Conservation (phyloP, 192 early-diverging fungal species). For the Endogone sp. region DNA sequence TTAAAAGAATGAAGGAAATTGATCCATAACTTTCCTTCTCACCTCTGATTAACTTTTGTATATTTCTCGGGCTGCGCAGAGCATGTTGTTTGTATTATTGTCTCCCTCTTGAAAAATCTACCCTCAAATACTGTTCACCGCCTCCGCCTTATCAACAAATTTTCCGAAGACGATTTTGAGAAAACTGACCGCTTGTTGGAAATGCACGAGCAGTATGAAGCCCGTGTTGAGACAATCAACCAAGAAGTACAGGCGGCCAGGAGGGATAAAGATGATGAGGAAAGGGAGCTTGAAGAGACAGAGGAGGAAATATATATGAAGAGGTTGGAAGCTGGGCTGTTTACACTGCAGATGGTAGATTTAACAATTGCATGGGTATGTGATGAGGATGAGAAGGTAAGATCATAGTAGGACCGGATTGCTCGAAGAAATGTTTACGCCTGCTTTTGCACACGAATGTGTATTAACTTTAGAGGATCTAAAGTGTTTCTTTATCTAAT, state of each 20-base stretch:
- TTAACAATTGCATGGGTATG: constrained; percentile 63
- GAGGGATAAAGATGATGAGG: constrained; percentile 35
- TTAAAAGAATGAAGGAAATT: too few relatives aligned
- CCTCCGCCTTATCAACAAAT: constrained; percentile 77
- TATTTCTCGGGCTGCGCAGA: constrained; percentile 51
- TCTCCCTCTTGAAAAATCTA: constrained; percentile 72
- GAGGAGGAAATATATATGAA: constrained; percentile 63
- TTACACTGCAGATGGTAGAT: constrained; percentile 72
- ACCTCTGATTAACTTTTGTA: constrained; percentile 8
- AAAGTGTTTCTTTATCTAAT: too few relatives aligned
- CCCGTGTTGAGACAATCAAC: constrained; percentile 55
- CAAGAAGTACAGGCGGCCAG: constrained; percentile 47
- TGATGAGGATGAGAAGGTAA: constrained; percentile 42
- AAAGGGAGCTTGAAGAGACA: constrained; percentile 55
- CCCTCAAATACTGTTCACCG: constrained; percentile 52
- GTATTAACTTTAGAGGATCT: too few relatives aligned
- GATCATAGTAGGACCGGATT: not conserved
- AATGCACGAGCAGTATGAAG: constrained; percentile 65
- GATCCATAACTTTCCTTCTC: not conserved
- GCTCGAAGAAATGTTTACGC: too few relatives aligned
- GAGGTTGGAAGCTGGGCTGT: constrained; percentile 77
- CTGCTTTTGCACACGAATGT: too few relatives aligned
- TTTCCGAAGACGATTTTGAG: constrained; percentile 73
- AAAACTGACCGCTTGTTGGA: constrained; percentile 83
- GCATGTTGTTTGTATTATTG: constrained; percentile 79